Conservation (phyloP, 163 green algal genomes). For the Prototheca wickerhamii region DNA sequence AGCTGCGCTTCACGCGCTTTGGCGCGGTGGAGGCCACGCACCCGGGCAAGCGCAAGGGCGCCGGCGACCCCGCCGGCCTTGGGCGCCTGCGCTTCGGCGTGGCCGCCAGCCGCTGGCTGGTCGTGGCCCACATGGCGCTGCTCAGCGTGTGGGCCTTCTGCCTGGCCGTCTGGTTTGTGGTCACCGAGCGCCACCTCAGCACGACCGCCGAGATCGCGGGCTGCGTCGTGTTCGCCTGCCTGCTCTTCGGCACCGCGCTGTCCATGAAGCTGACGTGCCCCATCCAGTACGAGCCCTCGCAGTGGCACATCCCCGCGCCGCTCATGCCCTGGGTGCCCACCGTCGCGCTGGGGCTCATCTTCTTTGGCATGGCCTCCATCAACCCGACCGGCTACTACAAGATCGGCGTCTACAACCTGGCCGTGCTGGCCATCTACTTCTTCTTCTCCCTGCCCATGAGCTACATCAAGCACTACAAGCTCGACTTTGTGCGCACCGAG, state of each 20-base stretch:
- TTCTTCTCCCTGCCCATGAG: constrained; percentile 10
- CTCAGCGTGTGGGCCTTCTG: constrained; percentile 15
- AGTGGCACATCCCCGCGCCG: constrained; percentile 9
- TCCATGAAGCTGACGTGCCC: constrained; percentile 16
- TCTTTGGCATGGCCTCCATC: constrained; percentile 16
- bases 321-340: constrained; percentile 32
- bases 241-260: not conserved
- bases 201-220: not conserved
- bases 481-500: constrained; percentile 10
- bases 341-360: constrained; percentile 11
- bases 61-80: not conserved
- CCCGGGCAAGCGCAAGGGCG: not conserved
- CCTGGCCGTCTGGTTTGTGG: constrained; percentile 2
- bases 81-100: not conserved
- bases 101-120: constrained; percentile 6
- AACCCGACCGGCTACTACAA: not conserved
- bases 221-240: not conserved
- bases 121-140: constrained; percentile 17
- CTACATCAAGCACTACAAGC: constrained; percentile 12
- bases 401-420: not conserved
- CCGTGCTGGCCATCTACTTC: constrained; percentile 10
- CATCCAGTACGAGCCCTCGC: constrained; percentile 8
- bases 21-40: constrained; percentile 13
- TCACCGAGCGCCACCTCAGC: not conserved
- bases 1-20: constrained; percentile 26